Evolutionary conservation across 2,329 filamentous ascomycete species (phyloP).

Genomic region (Neurospora crassa): DNA sequence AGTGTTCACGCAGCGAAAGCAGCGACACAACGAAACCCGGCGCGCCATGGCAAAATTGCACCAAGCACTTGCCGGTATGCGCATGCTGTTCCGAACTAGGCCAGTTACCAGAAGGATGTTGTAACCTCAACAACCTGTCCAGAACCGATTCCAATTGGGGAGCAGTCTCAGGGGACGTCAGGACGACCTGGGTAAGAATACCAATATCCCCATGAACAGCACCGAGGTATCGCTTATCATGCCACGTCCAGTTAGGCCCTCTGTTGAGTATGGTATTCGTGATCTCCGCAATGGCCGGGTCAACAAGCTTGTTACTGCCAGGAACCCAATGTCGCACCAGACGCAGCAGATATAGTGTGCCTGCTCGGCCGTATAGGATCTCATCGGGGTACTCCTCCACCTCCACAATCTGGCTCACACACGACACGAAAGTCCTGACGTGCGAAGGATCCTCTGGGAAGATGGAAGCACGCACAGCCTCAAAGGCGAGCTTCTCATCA

Average conservation of each 20-base stretch:
- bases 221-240: constrained; percentile 52
- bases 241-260: constrained; percentile 51
- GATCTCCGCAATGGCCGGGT: constrained; percentile 46
- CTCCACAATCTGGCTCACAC: constrained; percentile 25
- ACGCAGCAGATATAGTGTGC: constrained; percentile 58
- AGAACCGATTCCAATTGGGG: constrained; percentile 43
- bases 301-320: constrained; percentile 36
- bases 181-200: constrained; percentile 59
- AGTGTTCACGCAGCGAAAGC: constrained; percentile 37
- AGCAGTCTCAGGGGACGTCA: constrained; percentile 46
- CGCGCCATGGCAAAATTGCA: constrained; percentile 54
- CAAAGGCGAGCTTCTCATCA: constrained; percentile 38
- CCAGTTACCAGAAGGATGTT: constrained; percentile 29
- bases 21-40: constrained; percentile 48
- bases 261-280: constrained; percentile 48
- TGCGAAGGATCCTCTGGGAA: constrained; percentile 24
- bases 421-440: constrained; percentile 31
- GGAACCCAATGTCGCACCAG: constrained; percentile 49
- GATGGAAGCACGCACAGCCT: constrained; percentile 36
- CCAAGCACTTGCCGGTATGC: constrained; percentile 23
- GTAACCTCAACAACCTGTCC: constrained; percentile 45
- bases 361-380: constrained; percentile 57
- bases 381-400: constrained; percentile 43
- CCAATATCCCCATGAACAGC: constrained; percentile 60
- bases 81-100: constrained; percentile 13